Base-by-base conservation (phyloP, 2,329 filamentous ascomycete genomes). In the Chrysoporthe deuterocubensis region DNA sequence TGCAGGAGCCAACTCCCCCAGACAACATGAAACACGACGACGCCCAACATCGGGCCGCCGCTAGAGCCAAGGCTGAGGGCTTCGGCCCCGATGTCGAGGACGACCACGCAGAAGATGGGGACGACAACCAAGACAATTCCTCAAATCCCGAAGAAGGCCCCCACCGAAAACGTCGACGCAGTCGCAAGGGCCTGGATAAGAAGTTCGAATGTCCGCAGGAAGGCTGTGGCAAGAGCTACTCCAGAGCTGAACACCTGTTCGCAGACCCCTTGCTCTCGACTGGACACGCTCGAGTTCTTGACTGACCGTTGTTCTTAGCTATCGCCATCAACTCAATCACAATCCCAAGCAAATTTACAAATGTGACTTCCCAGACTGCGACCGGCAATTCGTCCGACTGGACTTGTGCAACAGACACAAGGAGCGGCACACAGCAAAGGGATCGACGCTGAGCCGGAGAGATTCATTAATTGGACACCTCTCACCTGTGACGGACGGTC, bases 311-410 rank as follows among this genome's bases (percentile, higher is more conserved):
- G 42, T 9, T 52, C 26, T 57, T 69, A 90, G 88, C 58, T 89
- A 97, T 81, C 89, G 96, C 58, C 95, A 98, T 80, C 94, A 98
- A 81, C 82, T 98, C 73, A 99, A 99, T 77, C 96, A 98, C 80
- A 91, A 92, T 67, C 95, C 95, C 21, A 97, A 97, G 80, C 93
- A 96, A 76, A 97, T 97, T 66, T 98, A 97, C 77, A 89, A 89
- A 75, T 98, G 96, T 82, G 93, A 96, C 76, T 97, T 94, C 74
- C 92, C 93, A 26, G 93, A 94, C 75, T 99, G 96, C 79, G 89
- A 90, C 69, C 91, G 95, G 63, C 90, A 92, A 43, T 99, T 98
- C 81, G 95, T 98, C 67, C 90, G 96, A 71, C 93, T 96, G 72
- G 96, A 99, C 78, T 84, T 99, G 68, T 94, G 96, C 76, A 91